A percentile compares a stretch with the other conserved stretches of the same genome.
phyloP scores from a whole-genome alignment of 768 basidiomycete species.

The Paxillus involutus region DNA sequence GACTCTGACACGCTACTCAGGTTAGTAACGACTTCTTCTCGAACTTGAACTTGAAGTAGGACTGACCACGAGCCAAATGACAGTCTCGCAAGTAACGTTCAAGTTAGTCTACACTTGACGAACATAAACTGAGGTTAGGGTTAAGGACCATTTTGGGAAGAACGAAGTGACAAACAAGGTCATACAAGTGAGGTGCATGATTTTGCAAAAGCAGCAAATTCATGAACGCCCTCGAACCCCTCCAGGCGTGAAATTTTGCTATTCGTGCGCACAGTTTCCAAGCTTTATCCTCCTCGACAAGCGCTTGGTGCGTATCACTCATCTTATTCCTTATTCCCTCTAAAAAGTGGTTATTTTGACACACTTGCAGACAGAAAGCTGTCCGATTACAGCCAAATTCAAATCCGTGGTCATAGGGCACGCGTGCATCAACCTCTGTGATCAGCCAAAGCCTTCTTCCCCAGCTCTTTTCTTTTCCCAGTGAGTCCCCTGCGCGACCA shows the following conservation, averaged over 20 bases:
- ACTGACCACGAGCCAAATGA: no score
- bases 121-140: constrained; percentile 19
- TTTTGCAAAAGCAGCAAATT: not conserved
- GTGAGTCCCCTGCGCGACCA: not conserved
- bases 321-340: not conserved
- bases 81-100: no score
- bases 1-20: no score
- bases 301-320: not conserved
- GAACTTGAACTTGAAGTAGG: no score
- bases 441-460: not conserved
- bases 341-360: not conserved
- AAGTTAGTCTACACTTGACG: no score
- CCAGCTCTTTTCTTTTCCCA: not conserved
- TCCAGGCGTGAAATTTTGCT: not conserved
- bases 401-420: no score
- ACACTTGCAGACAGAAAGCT: not conserved
- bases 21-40: no score
- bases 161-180: constrained; percentile 15
- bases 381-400: not conserved
- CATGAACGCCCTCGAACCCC: constrained; percentile 1
- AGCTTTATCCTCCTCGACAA: not conserved
- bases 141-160: constrained; percentile 11
- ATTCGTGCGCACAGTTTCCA: not conserved
- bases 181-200: not conserved
- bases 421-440: not conserved